A percentile compares a stretch with the other conserved stretches of the same genome.
These are phyloP conservation scores for Dissoconium aciculare DNA, from an alignment of 2,329 filamentous ascomycete genomes.

Conservation along the genomic window DNA sequence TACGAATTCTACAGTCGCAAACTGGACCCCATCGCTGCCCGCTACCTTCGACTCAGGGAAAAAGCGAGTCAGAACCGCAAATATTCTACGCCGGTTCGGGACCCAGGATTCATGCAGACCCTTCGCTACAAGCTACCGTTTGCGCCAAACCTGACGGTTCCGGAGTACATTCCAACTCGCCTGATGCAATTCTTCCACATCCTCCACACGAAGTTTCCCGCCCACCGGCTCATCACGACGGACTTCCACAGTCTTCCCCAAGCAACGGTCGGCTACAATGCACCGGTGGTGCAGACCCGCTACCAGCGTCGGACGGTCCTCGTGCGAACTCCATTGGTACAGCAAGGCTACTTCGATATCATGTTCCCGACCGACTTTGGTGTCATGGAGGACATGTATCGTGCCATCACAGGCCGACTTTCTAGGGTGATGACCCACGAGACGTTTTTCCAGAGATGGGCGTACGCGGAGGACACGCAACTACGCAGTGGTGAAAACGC, in stretches of 20 bases:
- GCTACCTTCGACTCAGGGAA: conserved; percentile 73
- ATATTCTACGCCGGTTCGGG: conserved; percentile 47
- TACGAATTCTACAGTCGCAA: conserved; percentile 79
- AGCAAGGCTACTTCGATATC: conserved; percentile 98
- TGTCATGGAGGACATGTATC: conserved; percentile 82
- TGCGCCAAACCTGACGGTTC: conserved; percentile 57
- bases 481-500: conserved; percentile 88
- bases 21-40: conserved; percentile 66
- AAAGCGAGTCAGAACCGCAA: conserved; percentile 49
- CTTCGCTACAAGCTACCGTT: conserved; percentile 54
- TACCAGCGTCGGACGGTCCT: conserved; percentile 78
- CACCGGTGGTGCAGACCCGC: conserved; percentile 88
- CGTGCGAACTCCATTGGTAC: conserved; percentile 80
- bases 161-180: conserved; percentile 88
- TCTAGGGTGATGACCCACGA: conserved; percentile 75
- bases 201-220: conserved; percentile 73
- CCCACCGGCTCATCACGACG: conserved; percentile 72
- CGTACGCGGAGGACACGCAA: conserved; percentile 76
- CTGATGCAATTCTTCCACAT: conserved; percentile 97
- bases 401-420: conserved; percentile 80
- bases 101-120: conserved; percentile 41
- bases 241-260: conserved; percentile 84
- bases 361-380: conserved; percentile 93
- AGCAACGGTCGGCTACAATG: conserved; percentile 69
- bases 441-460: conserved; percentile 82